A percentile compares a stretch with the other conserved stretches of the same genome.
Conservation (phyloP, 2,329 filamentous ascomycete genomes). For the Myriangium duriaei region DNA sequence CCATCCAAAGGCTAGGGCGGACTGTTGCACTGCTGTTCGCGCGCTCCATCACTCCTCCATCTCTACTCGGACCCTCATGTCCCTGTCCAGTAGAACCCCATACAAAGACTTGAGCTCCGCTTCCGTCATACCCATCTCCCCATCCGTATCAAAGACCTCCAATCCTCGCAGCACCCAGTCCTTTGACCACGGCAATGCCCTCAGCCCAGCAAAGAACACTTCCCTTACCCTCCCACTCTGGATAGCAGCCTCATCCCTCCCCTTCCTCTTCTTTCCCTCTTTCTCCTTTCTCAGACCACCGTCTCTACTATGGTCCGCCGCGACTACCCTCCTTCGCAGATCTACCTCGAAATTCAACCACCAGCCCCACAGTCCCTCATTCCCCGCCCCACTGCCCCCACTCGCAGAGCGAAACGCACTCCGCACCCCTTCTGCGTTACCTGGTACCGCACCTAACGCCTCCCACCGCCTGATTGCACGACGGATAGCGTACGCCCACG, state of each 20-base stretch:
- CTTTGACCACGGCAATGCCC: conserved; percentile 51
- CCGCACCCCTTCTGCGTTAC: too few species aligned
- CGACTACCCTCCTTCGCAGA: too few species aligned
- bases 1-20: too few species aligned
- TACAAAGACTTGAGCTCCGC: conserved; percentile 42
- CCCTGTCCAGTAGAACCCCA: conserved; percentile 48
- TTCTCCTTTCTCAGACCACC: too few species aligned
- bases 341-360: too few species aligned
- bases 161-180: conserved; percentile 47
- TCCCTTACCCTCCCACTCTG: conserved; percentile 10
- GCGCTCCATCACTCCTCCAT: too few species aligned
- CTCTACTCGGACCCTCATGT: conserved; percentile 35
- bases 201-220: conserved; percentile 28
- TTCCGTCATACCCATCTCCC: conserved; percentile 25
- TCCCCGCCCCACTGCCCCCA: too few species aligned
- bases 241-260: not conserved
- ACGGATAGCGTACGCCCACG: conserved; percentile 43
- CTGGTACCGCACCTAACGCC: not conserved
- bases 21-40: too few species aligned
- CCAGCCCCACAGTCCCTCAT: too few species aligned
- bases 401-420: too few species aligned
- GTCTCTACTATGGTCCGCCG: too few species aligned
- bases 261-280: not conserved
- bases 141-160: conserved; percentile 21
- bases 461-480: conserved; percentile 32